phyloP scores from a whole-genome alignment of 371 early-diverging fungal species.

The Lichtheimia ornata region DNA sequence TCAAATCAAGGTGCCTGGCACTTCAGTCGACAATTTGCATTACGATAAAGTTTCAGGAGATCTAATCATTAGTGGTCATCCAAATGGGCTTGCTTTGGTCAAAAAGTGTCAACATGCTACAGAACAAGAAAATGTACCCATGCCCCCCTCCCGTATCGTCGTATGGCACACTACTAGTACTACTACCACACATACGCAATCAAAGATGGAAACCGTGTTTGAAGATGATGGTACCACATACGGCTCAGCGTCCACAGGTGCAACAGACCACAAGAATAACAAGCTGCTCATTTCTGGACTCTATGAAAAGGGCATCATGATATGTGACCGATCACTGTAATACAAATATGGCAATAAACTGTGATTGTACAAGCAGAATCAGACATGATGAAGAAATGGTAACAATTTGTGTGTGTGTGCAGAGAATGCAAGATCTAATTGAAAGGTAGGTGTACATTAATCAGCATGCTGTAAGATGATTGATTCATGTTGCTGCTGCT shows the following conservation, averaged over 20 bases:
- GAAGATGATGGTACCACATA: slow-evolving; percentile 35
- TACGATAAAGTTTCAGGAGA: slow-evolving; percentile 20
- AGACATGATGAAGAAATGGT: too few relatives aligned
- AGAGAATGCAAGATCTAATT: too few relatives aligned
- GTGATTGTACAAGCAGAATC: too few relatives aligned
- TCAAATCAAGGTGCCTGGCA: slow-evolving; percentile 15
- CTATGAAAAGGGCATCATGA: slow-evolving; percentile 34
- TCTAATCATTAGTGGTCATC: slow-evolving; percentile 35
- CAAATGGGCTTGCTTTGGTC: slow-evolving; percentile 24
- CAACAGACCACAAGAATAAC: slow-evolving; percentile 20
- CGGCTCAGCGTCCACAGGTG: slow-evolving; percentile 30
- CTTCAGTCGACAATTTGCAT: slow-evolving; percentile 39
- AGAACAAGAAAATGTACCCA: background rate
- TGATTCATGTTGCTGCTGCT: too few relatives aligned
- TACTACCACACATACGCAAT: background rate
- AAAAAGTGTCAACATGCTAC: slow-evolving; percentile 4
- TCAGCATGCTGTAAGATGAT: too few relatives aligned
- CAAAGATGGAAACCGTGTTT: slow-evolving; percentile 23
- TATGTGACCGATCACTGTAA: slow-evolving; percentile 16
- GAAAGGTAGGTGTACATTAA: too few relatives aligned
- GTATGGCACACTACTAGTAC: slow-evolving; percentile 22
- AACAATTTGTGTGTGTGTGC: too few relatives aligned
- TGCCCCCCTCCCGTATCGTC: slow-evolving; percentile 32
- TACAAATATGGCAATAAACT: background rate
- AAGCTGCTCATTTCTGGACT: slow-evolving; percentile 36